Evolutionary conservation across 2,329 filamentous ascomycete species (phyloP), one percentile per base, ranked within the genome.

Genomic region (Penicillium sp.): DNA sequence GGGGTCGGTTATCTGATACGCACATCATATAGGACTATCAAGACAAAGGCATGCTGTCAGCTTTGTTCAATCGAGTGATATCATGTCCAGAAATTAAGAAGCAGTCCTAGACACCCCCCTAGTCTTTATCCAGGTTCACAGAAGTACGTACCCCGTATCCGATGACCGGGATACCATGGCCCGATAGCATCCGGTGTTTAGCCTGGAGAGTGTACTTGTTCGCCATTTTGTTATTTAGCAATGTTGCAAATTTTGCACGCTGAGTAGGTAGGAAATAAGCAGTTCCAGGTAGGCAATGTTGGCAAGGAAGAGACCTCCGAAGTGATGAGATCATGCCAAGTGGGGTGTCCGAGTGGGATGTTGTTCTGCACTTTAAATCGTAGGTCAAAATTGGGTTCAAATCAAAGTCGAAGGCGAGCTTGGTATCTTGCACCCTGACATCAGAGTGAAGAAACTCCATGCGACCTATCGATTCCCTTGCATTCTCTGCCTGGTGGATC

Each of bases 121-220:
- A 13, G 16, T 31, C 24, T 13, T 11, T 20, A 22, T 43, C 8
- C 24, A 27, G 14, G 41, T 11, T 2, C 7, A 10, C 4, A 11
- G 24, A 33, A 9, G 35, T 14, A 68, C 77, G 66, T 66, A 82
- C 79, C 16, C 82, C 83, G 64, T 79, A 85, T 28, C 82, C 83
- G 1, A 86, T 69, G 7, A 78, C 60, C 8, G 83, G 83, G 38
- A 86, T 85, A 16, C 84, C 78, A 66, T 84, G 78, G 36, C 83
- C 83, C 14, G 82, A 85, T 47, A 79, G 79, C 70, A 86, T 63
- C 47, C 72, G 75, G 45, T 81, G 75, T 25, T 74, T 81, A 9
- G 65, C 66, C 10, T 54, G 62, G 5, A 68, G 61, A 27, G 54
- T 61, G 41, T 57, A 46, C 10, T 56, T 60, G 42, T 43, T 39